Base-by-base conservation (phyloP, 495 filamentous ascomycete species). In the Tuber indicum region DNA sequence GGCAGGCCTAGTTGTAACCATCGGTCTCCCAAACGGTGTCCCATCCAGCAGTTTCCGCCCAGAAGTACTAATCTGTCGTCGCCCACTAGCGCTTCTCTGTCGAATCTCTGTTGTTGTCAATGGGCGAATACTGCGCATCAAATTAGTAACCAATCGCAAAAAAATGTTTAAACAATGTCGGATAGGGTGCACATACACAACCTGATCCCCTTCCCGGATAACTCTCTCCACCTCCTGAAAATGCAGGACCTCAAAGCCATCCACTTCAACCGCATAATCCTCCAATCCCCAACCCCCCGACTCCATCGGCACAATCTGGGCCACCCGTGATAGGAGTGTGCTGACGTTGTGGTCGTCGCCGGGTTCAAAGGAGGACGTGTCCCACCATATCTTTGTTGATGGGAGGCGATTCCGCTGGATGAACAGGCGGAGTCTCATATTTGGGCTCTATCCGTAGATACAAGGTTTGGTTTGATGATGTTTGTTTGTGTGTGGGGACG, bases 21-120 rank as follows among this genome's bases (percentile, higher is more conserved):
- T 91, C 9, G 91, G 91, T 70, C 92, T 88, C 10, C 96, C 96
- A 83, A 97, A 98, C 2, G 96, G 88, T 32, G 97, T 88, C 36
- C 96, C 96, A 82, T 99, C 96, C 17, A 96, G 88, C 21, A 99
- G 87, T 84, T 94, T 95, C 82, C 88, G 91, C 39, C 96, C 96
- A 78, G 92, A 91, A 12, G 85, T 76, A 0, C 92, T 90, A 42
- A 98, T 97, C 83, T 98, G 96, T 79, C 92, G 87, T 58, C 96
- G 89, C 42, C 96, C 96, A 43, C 90, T 91, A 21, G 97, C 84
- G 72, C 89, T 90, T 74, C 96, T 88, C 41, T 89, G 88, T 73
- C 91, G 90, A 23, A 95, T 85, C 79, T 99, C 96, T 62, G 89
- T 87, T 32, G 90, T 89, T 76, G 91, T 87, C 41, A 98, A 87